phyloP scores from a whole-genome alignment of 345 rosid genomes.

The Psidium guajava region DNA sequence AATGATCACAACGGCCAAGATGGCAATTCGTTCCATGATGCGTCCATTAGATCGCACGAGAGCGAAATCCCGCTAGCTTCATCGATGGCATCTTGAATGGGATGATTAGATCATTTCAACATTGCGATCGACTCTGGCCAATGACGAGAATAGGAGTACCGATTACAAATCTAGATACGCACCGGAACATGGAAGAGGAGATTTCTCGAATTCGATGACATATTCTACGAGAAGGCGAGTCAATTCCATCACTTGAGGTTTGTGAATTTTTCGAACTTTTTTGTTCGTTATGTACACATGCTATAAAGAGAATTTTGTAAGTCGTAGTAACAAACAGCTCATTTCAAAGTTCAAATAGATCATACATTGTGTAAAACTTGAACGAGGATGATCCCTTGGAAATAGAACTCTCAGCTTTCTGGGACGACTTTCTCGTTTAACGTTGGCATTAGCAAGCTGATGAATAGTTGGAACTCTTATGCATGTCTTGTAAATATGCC shows the following conservation, averaged over 20 bases:
- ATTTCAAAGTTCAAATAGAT: neutral
- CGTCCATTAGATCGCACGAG: constrained; percentile 14
- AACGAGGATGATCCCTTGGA: neutral
- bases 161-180: neutral
- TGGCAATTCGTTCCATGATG: neutral
- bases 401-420: neutral
- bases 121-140: neutral
- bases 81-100: constrained; percentile 13
- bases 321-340: neutral
- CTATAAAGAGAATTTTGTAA: neutral
- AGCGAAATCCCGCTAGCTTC: constrained; percentile 32
- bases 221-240: neutral
- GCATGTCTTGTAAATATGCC: neutral
- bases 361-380: neutral
- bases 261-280: neutral
- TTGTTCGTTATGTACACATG: neutral
- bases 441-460: neutral
- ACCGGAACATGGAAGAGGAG: neutral
- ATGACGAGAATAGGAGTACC: neutral
- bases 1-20: neutral
- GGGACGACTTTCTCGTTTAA: neutral
- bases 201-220: neutral
- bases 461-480: neutral
- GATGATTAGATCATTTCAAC: neutral
- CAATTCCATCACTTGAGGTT: neutral